phyloP scores from a whole-genome alignment of 352 stramenopile species.

The Aphanomyces euteiches region DNA sequence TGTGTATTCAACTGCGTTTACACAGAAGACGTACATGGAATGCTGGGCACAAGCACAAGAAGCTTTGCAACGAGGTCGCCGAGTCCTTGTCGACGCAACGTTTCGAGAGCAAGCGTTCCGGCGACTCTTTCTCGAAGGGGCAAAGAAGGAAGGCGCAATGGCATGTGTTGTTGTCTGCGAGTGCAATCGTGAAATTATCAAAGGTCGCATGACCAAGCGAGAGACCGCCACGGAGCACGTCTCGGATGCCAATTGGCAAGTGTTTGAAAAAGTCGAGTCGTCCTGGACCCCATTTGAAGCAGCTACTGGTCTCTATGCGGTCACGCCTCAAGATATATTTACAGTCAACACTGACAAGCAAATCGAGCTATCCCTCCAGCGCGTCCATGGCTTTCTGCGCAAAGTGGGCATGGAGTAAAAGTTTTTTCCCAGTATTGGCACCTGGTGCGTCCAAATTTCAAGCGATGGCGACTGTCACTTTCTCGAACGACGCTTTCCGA shows the following conservation, averaged over 20 bases:
- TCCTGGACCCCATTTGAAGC: slow-evolving; percentile 43
- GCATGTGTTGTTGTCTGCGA: slow-evolving; percentile 56
- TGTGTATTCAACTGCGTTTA: slow-evolving; percentile 59
- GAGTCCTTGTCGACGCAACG: slow-evolving; percentile 58
- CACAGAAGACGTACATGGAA: slow-evolving; percentile 60
- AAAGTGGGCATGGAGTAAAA: slow-evolving; percentile 37
- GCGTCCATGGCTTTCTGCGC: slow-evolving; percentile 53
- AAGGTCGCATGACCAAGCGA: slow-evolving; percentile 55
- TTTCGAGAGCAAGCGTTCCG: slow-evolving; percentile 50
- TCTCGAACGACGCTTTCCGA: no score
- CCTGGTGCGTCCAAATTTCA: no score
- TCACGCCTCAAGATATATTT: slow-evolving; percentile 36
- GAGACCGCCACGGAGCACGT: slow-evolving; percentile 38
- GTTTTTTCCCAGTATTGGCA: not conserved
- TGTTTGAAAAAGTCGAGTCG: slow-evolving; percentile 64
- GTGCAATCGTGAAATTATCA: slow-evolving; percentile 67
- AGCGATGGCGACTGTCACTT: no score
- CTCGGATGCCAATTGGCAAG: slow-evolving; percentile 63
- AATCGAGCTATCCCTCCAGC: slow-evolving; percentile 55
- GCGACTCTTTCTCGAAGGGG: slow-evolving; percentile 42
- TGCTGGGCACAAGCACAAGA: slow-evolving; percentile 42
- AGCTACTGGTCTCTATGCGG: slow-evolving; percentile 31
- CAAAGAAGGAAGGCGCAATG: slow-evolving; percentile 47
- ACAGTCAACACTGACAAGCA: slow-evolving; percentile 70
- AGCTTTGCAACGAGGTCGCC: slow-evolving; percentile 46